These are phyloP conservation scores for Microascus cirrosus DNA, from an alignment of 2,329 filamentous ascomycete species.

Conservation along the genomic window DNA sequence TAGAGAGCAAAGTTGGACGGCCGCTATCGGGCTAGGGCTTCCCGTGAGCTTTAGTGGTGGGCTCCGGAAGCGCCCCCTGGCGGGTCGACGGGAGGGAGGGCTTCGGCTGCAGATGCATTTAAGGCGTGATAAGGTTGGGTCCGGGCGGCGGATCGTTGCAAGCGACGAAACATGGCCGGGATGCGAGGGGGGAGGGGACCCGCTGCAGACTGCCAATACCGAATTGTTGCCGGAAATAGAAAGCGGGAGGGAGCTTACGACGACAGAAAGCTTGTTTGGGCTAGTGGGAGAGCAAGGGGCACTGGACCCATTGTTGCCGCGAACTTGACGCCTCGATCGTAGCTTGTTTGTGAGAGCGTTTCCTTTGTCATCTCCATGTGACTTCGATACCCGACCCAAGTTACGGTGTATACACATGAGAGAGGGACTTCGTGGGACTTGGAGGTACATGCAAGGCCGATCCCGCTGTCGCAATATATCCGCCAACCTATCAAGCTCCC, in stretches of 20 bases:
- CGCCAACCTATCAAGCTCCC: background rate
- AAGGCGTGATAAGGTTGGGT: background rate
- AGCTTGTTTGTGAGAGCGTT: background rate
- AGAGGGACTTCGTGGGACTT: background rate
- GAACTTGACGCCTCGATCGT: background rate
- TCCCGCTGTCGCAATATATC: background rate
- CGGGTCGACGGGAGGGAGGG: background rate
- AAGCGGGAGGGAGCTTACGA: background rate
- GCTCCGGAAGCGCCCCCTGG: background rate
- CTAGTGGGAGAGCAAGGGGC: background rate
- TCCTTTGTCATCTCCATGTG: background rate
- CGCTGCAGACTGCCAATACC: background rate
- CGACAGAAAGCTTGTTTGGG: background rate
- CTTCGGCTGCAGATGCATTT: background rate
- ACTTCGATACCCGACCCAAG: too few relatives aligned
- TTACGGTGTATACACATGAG: too few relatives aligned
- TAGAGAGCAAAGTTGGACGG: background rate
- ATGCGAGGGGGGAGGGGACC: background rate
- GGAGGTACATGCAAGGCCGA: background rate
- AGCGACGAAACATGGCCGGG: background rate
- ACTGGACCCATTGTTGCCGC: too few relatives aligned
- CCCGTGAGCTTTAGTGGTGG: background rate
- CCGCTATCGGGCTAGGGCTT: background rate
- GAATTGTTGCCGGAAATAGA: background rate
- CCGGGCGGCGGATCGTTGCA: background rate